These are phyloP conservation scores for Penicillium nucicola DNA, from an alignment of 495 filamentous ascomycete genomes.

Conservation along the genomic window DNA sequence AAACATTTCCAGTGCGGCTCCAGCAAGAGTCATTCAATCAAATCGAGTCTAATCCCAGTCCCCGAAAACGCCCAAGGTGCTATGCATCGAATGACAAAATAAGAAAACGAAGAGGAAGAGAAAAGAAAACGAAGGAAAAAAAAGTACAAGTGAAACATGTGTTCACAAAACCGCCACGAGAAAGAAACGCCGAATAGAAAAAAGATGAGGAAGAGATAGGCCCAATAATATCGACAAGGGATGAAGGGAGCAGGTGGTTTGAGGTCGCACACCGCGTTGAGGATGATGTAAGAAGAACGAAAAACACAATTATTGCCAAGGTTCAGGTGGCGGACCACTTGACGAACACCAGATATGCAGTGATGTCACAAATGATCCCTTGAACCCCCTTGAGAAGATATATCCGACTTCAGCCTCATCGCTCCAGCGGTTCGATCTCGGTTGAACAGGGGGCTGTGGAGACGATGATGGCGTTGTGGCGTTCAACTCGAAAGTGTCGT, in stretches of 20 bases:
- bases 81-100: slow-evolving; percentile 29
- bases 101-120: slow-evolving; percentile 15
- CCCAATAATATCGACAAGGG: slow-evolving; percentile 12
- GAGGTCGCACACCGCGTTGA: slow-evolving; percentile 6
- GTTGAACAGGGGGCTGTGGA: slow-evolving; percentile 9
- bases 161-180: slow-evolving; percentile 19
- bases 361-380: slow-evolving; percentile 30
- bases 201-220: slow-evolving; percentile 2
- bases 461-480: slow-evolving; percentile 13
- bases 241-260: slow-evolving; percentile 8
- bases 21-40: slow-evolving; percentile 29
- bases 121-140: slow-evolving; percentile 15
- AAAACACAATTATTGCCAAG: slow-evolving; percentile 22
- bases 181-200: slow-evolving; percentile 16
- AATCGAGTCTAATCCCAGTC: slow-evolving; percentile 34
- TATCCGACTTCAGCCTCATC: slow-evolving; percentile 8
- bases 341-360: slow-evolving; percentile 21
- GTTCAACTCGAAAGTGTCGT: background rate
- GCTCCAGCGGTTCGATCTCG: slow-evolving; percentile 5
- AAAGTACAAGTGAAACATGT: slow-evolving; percentile 20
- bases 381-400: slow-evolving; percentile 16
- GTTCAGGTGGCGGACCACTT: slow-evolving; percentile 22
- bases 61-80: slow-evolving; percentile 34
- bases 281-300: slow-evolving; percentile 9
- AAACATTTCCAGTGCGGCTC: slow-evolving; percentile 31